Conservation (phyloP, 805 yeast genomes). For the Wickerhamiella azymoides region DNA sequence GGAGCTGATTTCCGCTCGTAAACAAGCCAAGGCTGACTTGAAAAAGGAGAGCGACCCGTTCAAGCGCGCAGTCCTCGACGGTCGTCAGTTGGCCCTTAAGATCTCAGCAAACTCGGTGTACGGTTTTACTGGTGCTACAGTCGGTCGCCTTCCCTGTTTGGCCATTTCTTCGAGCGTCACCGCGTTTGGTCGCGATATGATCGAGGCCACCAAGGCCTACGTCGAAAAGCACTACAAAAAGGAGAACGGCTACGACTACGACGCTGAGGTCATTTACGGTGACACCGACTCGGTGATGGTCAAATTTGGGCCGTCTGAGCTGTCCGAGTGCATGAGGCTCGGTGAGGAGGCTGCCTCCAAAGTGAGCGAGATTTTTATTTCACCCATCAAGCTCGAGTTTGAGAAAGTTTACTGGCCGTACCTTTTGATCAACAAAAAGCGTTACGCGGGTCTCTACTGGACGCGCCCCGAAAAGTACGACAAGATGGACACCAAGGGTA, state of each 20-base stretch:
- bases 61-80: conserved; percentile 83
- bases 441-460: conserved; percentile 97
- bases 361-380: conserved; percentile 62
- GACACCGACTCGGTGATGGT: conserved; percentile 99
- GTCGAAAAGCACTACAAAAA: conserved; percentile 70
- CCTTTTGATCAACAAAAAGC: conserved; percentile 80
- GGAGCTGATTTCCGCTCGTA: conserved; percentile 83
- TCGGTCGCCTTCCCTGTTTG: conserved; percentile 91
- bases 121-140: conserved; percentile 98
- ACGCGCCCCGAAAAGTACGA: conserved; percentile 83
- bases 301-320: conserved; percentile 73
- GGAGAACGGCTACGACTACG: conserved; percentile 71
- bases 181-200: conserved; percentile 93
- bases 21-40: conserved; percentile 78
- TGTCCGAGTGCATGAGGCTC: conserved; percentile 71
- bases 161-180: conserved; percentile 94
- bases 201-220: conserved; percentile 74
- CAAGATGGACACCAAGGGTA: conserved; percentile 96
- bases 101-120: conserved; percentile 97
- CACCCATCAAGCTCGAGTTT: conserved; percentile 89
- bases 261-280: conserved; percentile 89
- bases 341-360: conserved; percentile 90
- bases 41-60: conserved; percentile 92
- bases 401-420: conserved; percentile 96
- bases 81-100: conserved; percentile 91